Percentiles rank a stretch among this genome's conserved stretches.
Evolutionary conservation across 331 rosid genomes (phyloP).

Genomic region (Rhamnella rubrinervis): DNA sequence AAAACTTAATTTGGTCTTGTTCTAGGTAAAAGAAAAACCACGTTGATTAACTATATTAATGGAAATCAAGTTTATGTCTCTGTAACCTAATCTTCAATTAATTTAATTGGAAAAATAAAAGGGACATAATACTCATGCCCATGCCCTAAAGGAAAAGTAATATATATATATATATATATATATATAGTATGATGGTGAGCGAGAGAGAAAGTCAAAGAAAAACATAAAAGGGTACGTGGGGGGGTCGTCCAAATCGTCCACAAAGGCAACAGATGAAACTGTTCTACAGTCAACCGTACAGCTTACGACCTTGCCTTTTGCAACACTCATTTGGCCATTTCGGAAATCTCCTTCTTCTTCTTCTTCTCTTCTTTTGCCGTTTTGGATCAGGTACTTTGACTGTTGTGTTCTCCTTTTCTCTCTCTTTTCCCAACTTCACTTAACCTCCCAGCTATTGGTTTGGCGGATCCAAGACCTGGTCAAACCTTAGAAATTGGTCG

Average conservation of each 20-base stretch:
- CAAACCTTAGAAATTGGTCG: conserved; percentile 11
- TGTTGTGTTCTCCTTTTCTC: background rate
- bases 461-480: conserved; percentile 11
- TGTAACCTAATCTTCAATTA: too few relatives aligned
- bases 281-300: conserved; percentile 9
- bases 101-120: too few relatives aligned
- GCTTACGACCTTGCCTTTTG: conserved; percentile 16
- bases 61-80: too few relatives aligned
- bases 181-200: too few relatives aligned
- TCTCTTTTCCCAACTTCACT: background rate
- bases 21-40: too few relatives aligned
- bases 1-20: too few relatives aligned
- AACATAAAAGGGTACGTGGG: background rate
- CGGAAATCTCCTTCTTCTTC: background rate
- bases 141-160: too few relatives aligned
- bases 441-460: background rate
- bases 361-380: background rate
- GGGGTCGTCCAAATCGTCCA: background rate
- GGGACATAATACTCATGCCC: too few relatives aligned
- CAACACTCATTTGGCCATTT: conserved; percentile 2
- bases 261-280: background rate
- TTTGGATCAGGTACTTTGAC: background rate
- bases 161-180: too few relatives aligned
- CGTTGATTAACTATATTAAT: too few relatives aligned
- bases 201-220: background rate